Conservation (phyloP, 2,329 filamentous ascomycete genomes). For the Clarireedia sp. region DNA sequence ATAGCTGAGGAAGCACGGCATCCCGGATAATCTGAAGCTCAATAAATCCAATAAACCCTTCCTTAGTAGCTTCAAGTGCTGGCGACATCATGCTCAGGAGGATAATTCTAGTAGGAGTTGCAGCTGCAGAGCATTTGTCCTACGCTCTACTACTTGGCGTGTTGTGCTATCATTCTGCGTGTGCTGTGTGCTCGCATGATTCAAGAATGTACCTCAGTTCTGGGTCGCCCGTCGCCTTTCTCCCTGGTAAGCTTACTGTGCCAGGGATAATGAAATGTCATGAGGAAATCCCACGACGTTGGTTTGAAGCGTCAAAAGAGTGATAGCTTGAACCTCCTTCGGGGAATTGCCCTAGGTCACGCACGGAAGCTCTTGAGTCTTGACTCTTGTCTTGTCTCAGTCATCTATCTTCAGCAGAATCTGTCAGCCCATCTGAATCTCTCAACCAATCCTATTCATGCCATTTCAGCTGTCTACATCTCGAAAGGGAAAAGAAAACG, state of each 20-base stretch:
- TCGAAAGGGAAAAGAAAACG: not conserved
- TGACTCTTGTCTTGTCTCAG: not conserved
- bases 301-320: not conserved
- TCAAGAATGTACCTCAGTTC: not conserved
- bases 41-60: no score
- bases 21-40: no score
- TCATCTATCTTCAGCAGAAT: not conserved
- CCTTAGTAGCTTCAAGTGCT: no score
- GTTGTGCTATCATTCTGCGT: not conserved
- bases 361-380: not conserved
- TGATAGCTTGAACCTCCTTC: not conserved
- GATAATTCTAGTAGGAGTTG: no score
- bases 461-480: not conserved
- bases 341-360: no score
- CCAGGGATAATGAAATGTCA: not conserved
- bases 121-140: no score
- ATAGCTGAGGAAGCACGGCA: no score
- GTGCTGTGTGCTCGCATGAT: not conserved
- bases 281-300: not conserved
- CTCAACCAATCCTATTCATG: not conserved
- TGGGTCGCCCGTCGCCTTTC: not conserved
- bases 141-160: no score
- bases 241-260: not conserved
- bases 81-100: no score
- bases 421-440: no score